These are phyloP conservation scores for Ambrosia hybrid DNA, from an alignment of 140 eudicot species.

Conservation along the genomic window DNA sequence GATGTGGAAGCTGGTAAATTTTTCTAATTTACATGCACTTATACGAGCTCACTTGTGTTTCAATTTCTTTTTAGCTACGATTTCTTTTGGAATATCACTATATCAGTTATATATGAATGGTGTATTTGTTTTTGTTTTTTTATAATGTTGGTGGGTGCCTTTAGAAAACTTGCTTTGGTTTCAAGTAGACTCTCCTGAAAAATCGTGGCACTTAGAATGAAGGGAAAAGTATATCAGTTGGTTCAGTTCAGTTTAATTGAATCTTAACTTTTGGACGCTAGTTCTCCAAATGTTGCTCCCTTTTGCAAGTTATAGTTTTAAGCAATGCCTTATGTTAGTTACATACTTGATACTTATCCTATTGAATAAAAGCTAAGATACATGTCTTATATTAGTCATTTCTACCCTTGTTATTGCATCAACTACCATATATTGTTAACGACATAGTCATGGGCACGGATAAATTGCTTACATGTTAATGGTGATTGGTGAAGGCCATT, in stretches of 20 bases:
- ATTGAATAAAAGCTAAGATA: not conserved
- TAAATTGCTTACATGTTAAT: not conserved
- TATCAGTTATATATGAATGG: not conserved
- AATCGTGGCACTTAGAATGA: not conserved
- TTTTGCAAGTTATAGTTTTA: not conserved
- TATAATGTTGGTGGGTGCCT: not conserved
- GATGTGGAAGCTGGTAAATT: slow-evolving; percentile 71
- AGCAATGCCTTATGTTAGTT: not conserved
- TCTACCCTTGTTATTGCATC: not conserved
- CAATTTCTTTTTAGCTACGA: not conserved
- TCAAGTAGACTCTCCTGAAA: not conserved
- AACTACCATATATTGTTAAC: not conserved
- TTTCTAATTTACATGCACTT: not conserved
- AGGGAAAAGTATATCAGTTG: not conserved
- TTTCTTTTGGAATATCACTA: not conserved
- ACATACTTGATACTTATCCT: not conserved
- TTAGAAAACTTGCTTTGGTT: not conserved
- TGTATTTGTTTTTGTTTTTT: not conserved
- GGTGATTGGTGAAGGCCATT: not conserved
- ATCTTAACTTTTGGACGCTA: not conserved
- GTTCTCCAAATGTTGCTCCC: not conserved
- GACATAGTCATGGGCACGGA: not conserved
- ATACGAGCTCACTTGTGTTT: not conserved
- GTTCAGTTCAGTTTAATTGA: not conserved
- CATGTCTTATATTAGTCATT: not conserved